Evolutionary conservation across 2,329 filamentous ascomycete species (phyloP), one percentile per base, ranked within the genome.

Genomic region (Cryphonectria parasitica): DNA sequence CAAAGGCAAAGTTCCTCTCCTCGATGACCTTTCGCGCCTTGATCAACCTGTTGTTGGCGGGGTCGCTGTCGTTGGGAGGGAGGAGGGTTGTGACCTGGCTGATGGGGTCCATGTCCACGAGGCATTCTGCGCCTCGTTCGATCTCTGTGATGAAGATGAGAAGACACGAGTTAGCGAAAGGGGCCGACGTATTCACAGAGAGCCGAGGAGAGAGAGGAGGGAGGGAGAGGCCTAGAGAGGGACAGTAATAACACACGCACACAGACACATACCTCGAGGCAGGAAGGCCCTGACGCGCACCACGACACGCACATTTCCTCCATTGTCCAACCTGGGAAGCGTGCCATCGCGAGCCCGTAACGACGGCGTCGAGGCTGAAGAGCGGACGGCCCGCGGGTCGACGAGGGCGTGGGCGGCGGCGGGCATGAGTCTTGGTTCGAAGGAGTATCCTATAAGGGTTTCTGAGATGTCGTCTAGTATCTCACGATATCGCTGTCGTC

Each of bases 1-100:
- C 96, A 79, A 99, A 99, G 2, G 93, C 95, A 78, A 99, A 99
- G 0, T 86, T 88, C 82, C 97, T 98, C 78, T 97, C 93, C 78
- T 98, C 94, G 69, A 92, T 84, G 10, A 92, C 84, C 79, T 92
- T 95, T 73, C 93, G 89, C 54, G 89, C 88, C 80, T 90, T 91
- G 3, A 87, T 84, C 73, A 49, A 49, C 10, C 87, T 86, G 62
- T 84, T 78, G 73, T 88, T 90, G 56, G 83, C 83, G 22, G 84
- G 82, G 71, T 86, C 85, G 54, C 81, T 77, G 75, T 79, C 78
- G 67, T 82, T 82, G 41, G 84, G 80, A 74, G 83, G 80, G 61
- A 90, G 86, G 5, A 99, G 87, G 1, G 89, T 97, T 1, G 96
- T 99, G 79, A 89, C 88, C 82, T 99, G 94, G 2, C 91, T 94